A percentile compares a stretch with the other conserved stretches of the same genome.
Evolutionary conservation across 768 basidiomycete genomes (phyloP).

Genomic region (Cystobasidium onofrii): DNA sequence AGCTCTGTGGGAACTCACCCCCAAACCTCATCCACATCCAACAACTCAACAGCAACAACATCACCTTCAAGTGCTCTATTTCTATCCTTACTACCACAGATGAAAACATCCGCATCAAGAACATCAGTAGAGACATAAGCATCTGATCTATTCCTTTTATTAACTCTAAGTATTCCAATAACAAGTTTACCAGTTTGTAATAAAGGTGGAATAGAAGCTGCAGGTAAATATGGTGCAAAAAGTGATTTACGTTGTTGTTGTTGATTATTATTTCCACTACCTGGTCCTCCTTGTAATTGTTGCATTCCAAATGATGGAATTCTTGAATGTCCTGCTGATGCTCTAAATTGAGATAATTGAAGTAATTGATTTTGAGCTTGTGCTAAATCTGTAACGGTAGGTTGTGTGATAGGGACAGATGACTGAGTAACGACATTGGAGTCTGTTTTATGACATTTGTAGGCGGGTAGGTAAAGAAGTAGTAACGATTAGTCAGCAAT

Average conservation of each 20-base stretch:
- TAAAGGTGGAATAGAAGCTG: conserved; percentile 91
- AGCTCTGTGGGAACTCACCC: too few species aligned
- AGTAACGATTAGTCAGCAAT: too few species aligned
- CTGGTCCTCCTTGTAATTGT: conserved; percentile 66
- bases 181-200: conserved; percentile 95
- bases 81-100: conserved; percentile 81
- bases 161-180: conserved; percentile 79
- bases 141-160: conserved; percentile 58
- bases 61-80: conserved; percentile 97
- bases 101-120: conserved; percentile 96
- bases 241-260: conserved; percentile 95
- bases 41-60: conserved; percentile 91
- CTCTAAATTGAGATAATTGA: conserved; percentile 79
- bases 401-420: conserved; percentile 3
- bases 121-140: conserved; percentile 98
- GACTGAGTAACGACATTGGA: conserved; percentile 28
- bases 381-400: conserved; percentile 62
- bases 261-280: conserved; percentile 60
- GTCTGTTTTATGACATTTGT: too few species aligned
- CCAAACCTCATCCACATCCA: conserved; percentile 97
- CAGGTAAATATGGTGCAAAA: conserved; percentile 92
- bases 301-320: conserved; percentile 46
- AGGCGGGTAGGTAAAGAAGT: too few species aligned
- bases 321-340: conserved; percentile 42
- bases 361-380: conserved; percentile 95